Evolutionary conservation across 2,329 filamentous ascomycete genomes (phyloP).

Genomic region (Ceratocystis colombiana): DNA sequence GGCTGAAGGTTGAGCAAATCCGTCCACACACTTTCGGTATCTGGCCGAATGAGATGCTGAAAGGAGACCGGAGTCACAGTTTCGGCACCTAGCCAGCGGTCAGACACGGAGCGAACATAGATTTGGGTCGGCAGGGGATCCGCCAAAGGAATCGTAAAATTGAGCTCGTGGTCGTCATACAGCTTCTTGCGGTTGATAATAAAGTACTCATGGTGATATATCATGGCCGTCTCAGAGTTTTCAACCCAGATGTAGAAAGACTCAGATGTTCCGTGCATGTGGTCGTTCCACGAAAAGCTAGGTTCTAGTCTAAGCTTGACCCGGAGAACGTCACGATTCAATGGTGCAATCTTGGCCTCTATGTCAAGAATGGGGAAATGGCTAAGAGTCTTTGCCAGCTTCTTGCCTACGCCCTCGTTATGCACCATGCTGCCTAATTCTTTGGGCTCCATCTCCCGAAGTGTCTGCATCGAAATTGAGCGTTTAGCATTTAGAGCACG

Average conservation of each 20-base stretch:
- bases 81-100: conserved; percentile 93
- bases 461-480: conserved; percentile 61
- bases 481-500: conserved; percentile 78
- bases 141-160: conserved; percentile 90
- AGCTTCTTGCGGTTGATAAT: conserved; percentile 83
- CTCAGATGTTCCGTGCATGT: conserved; percentile 84
- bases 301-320: conserved; percentile 78
- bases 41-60: conserved; percentile 91
- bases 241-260: conserved; percentile 99
- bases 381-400: conserved; percentile 68
- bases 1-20: conserved; percentile 88
- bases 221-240: conserved; percentile 93
- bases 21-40: conserved; percentile 95
- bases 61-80: conserved; percentile 93
- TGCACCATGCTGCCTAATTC: conserved; percentile 89
- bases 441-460: conserved; percentile 85
- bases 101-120: conserved; percentile 87
- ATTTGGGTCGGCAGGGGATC: conserved; percentile 93
- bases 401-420: conserved; percentile 76
- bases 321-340: conserved; percentile 90
- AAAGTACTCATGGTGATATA: conserved; percentile 96
- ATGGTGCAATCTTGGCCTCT: conserved; percentile 86
- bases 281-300: conserved; percentile 91
- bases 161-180: conserved; percentile 91
- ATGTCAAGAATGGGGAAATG: conserved; percentile 88